phyloP scores from a whole-genome alignment of 768 basidiomycete species.

The Phlebiopsis flavidoalba region DNA sequence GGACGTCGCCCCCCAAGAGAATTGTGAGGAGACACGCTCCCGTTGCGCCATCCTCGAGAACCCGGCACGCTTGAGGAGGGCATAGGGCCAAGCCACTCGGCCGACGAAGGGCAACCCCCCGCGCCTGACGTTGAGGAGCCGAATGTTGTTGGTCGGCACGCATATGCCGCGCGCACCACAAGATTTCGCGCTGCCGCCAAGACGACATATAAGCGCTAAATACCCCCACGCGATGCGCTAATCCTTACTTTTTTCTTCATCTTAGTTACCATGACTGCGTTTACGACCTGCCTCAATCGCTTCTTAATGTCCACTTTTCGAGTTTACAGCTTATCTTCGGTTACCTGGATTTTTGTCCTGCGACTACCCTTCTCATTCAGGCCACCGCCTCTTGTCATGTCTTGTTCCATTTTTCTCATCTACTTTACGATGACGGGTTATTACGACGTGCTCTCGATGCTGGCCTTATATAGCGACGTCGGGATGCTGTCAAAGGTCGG shows the following conservation, averaged over 20 bases:
- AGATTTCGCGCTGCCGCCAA: conserved; percentile 73
- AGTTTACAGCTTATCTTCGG: conserved; percentile 14
- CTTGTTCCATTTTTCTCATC: conserved; percentile 33
- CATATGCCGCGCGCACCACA: conserved; percentile 56
- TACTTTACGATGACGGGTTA: conserved; percentile 44
- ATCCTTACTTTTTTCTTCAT: conserved; percentile 30
- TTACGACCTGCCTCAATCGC: conserved; percentile 17
- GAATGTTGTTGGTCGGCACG: conserved; percentile 24
- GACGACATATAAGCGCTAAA: conserved; percentile 61
- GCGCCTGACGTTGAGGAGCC: conserved; percentile 36
- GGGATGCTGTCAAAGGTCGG: conserved; percentile 26
- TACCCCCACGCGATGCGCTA: conserved; percentile 28
- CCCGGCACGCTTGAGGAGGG: conserved; percentile 42
- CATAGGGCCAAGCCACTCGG: too few relatives aligned
- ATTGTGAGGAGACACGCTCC: conserved; percentile 79
- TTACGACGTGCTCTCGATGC: conserved; percentile 1
- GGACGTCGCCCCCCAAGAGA: conserved; percentile 87
- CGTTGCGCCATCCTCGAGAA: conserved; percentile 82
- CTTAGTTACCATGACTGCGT: conserved; percentile 31
- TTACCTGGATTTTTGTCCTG: conserved; percentile 18
- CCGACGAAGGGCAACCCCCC: conserved; percentile 16
- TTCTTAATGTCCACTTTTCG: conserved; percentile 22
- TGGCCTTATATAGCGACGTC: neutral
- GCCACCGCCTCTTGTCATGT: conserved; percentile 21
- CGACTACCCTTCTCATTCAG: conserved; percentile 30